These are phyloP conservation scores for Atkinsonella texensis DNA, from an alignment of 2,329 filamentous ascomycete genomes.

Conservation along the genomic window DNA sequence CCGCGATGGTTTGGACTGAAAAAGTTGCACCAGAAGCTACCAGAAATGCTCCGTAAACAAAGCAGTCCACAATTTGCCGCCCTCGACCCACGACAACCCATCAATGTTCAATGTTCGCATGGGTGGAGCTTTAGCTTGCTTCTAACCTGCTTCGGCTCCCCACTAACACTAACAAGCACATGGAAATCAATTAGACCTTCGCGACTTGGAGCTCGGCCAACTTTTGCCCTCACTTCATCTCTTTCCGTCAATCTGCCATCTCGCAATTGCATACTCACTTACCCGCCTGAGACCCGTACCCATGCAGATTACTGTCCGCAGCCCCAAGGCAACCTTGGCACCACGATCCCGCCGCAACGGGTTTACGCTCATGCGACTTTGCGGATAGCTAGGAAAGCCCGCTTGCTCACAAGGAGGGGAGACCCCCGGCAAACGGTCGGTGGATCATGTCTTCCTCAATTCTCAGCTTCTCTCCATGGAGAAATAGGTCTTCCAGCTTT, in stretches of 20 bases:
- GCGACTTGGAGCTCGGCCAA: background rate
- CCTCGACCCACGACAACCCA: background rate
- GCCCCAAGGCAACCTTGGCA: background rate
- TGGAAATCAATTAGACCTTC: background rate
- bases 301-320: background rate
- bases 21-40: background rate
- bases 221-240: background rate
- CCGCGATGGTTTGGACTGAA: background rate
- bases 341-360: constrained; percentile 4
- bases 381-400: constrained; percentile 7
- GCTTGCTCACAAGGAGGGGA: constrained; percentile 6
- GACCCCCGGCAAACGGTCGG: background rate
- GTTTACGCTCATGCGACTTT: constrained; percentile 8
- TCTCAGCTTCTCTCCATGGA: constrained; percentile 36
- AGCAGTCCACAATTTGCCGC: background rate
- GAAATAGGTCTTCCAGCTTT: constrained; percentile 29
- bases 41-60: background rate
- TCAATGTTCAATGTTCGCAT: too few species aligned
- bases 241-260: background rate
- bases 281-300: background rate
- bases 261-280: background rate
- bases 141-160: background rate
- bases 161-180: background rate
- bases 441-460: constrained; percentile 33
- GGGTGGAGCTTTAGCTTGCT: background rate